Evolutionary conservation across 495 filamentous ascomycete species (phyloP), one percentile per base, ranked within the genome.

Genomic region (Aspergillus indologenus): DNA sequence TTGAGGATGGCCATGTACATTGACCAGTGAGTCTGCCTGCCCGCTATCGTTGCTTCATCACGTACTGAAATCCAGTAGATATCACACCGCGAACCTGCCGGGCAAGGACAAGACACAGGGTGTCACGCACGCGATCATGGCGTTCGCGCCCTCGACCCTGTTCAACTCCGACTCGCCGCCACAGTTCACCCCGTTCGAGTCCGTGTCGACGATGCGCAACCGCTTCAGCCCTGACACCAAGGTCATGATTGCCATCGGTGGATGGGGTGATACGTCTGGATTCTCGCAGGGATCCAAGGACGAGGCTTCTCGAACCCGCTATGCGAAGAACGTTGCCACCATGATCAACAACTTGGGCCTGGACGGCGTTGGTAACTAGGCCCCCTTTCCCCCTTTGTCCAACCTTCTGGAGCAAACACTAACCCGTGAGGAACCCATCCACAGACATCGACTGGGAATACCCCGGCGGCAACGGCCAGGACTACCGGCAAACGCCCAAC

Each of bases 391-490:
- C 21, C 58, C 29, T 20, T 19, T 24, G 18, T 40, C 17, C 23
- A 22, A 46, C 20, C 21, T 58, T 45, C 22, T 29, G 26, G 26
- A 4, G 26, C 26, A 29, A 29, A 29, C 26, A 34, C 31, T 19
- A 24, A n/a, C 7, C 12, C 20, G 1, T 50, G 26, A 29, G 26
- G 9, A 29, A 29, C 7, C 18, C n/a, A 19, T 73, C 76, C 17
- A 71, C 83, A 68, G 89, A 92, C 58, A 83, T 91, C 56, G 88
- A 92, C 65, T 92, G 89, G 88, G 88, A 92, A 62, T 92, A 90
- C 66, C 88, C 89, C 1, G 88, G 87, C 29, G 89, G 89, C 45
- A 90, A 92, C 66, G 88, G 88, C 21, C 81, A 87, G 51, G 86
- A 90, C 69, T 92, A 90, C 77, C 90, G 87, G 57, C 61, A 80